Percentiles rank a stretch among this genome's conserved stretches.
These are phyloP conservation scores for Candida qinlingensis DNA, from an alignment of 805 yeast species.

Conservation along the genomic window DNA sequence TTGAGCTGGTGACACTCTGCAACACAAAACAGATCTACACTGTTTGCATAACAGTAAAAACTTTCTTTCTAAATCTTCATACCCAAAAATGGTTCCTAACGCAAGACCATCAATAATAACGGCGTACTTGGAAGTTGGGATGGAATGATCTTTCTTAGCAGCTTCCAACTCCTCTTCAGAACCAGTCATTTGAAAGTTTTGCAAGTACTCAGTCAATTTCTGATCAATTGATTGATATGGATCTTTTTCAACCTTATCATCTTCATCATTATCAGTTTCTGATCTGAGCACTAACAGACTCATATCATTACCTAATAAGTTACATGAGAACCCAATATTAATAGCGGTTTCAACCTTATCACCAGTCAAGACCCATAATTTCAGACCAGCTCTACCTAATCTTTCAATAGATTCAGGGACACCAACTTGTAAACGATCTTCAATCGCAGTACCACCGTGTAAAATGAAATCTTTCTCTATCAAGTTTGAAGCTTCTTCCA, in stretches of 20 bases:
- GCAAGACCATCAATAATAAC: conserved; percentile 79
- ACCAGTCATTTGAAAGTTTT: conserved; percentile 54
- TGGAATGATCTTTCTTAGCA: conserved; percentile 54
- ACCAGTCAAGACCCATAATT: conserved; percentile 80
- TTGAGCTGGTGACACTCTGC: conserved; percentile 81
- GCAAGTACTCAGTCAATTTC: conserved; percentile 39
- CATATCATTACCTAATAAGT: conserved; percentile 67
- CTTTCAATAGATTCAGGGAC: conserved; percentile 77
- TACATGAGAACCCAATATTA: conserved; percentile 78
- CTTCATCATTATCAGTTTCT: conserved; percentile 40
- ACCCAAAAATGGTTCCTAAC: conserved; percentile 43
- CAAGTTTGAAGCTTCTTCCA: conserved; percentile 68
- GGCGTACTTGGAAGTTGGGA: conserved; percentile 65
- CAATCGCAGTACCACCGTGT: conserved; percentile 85
- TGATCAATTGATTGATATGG: conserved; percentile 22
- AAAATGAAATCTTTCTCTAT: conserved; percentile 61
- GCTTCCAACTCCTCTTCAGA: conserved; percentile 47
- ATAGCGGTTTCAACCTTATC: conserved; percentile 85
- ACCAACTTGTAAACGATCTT: conserved; percentile 79
- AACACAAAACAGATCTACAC: conserved; percentile 73
- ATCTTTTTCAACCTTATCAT: conserved; percentile 28
- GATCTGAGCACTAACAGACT: conserved; percentile 55
- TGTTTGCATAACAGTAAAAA: conserved; percentile 70
- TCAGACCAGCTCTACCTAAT: conserved; percentile 70
- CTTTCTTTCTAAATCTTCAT: conserved; percentile 41